phyloP scores from a whole-genome alignment of 495 filamentous ascomycete genomes.

The Acidomyces sp. region DNA sequence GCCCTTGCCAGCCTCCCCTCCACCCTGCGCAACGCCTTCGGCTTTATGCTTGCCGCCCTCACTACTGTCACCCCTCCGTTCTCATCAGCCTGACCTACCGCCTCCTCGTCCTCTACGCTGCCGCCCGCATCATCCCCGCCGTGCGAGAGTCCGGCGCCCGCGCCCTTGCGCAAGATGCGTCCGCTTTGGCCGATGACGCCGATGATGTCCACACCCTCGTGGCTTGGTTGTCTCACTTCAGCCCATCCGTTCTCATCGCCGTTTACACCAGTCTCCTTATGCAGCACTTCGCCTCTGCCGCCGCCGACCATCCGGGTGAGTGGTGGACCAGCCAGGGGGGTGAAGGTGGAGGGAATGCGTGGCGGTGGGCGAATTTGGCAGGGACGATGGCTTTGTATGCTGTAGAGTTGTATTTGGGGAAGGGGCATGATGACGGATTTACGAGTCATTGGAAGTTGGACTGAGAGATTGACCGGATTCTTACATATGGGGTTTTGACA shows the following conservation, averaged over 20 bases:
- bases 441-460: constrained; percentile 87
- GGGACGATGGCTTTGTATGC: constrained; percentile 81
- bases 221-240: constrained; percentile 78
- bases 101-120: constrained; percentile 83
- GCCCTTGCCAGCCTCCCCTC: constrained; percentile 70
- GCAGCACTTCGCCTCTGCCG: constrained; percentile 79
- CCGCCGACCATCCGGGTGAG: constrained; percentile 48
- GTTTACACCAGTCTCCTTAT: constrained; percentile 95
- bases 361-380: constrained; percentile 85
- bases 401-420: constrained; percentile 72
- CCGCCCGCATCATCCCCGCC: constrained; percentile 90
- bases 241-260: constrained; percentile 78
- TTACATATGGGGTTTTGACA: too few relatives aligned
- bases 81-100: constrained; percentile 89
- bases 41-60: constrained; percentile 76
- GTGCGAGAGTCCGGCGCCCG: constrained; percentile 73
- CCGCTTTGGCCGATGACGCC: constrained; percentile 67
- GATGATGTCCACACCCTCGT: constrained; percentile 70
- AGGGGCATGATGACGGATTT: constrained; percentile 57
- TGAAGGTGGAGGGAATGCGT: constrained; percentile 67
- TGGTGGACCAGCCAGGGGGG: constrained; percentile 77
- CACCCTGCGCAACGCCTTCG: constrained; percentile 70
- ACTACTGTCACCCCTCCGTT: constrained; percentile 90
- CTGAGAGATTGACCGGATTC: too few relatives aligned
- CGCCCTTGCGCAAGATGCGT: constrained; percentile 68